Conservation (phyloP, 2,329 filamentous ascomycete species). For the Colletotrichum brevisporum region DNA sequence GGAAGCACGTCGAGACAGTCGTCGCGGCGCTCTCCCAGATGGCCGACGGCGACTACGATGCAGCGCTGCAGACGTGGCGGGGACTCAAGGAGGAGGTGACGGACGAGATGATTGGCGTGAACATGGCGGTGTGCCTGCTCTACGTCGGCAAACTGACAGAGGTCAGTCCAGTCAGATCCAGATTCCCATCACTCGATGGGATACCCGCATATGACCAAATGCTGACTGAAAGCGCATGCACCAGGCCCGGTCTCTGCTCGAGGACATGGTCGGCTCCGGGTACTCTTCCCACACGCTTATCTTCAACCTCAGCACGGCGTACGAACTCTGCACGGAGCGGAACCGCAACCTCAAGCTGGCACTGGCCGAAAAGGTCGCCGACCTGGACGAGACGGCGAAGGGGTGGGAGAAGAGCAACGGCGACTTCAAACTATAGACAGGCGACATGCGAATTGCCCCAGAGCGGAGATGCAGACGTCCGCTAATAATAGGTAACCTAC, state of each 20-base stretch:
- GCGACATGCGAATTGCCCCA: neutral
- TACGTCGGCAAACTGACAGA: conserved; percentile 84
- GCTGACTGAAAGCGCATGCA: conserved; percentile 43
- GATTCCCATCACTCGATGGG: neutral
- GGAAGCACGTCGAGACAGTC: conserved; percentile 59
- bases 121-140: conserved; percentile 85
- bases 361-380: conserved; percentile 79
- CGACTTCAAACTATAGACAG: conserved; percentile 79
- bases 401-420: conserved; percentile 80
- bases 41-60: conserved; percentile 80
- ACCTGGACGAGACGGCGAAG: conserved; percentile 65
- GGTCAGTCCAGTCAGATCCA: conserved; percentile 57
- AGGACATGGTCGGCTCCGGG: conserved; percentile 73
- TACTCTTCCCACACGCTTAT: conserved; percentile 83
- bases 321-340: conserved; percentile 89
- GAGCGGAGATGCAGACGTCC: neutral
- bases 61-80: conserved; percentile 75
- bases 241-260: conserved; percentile 76
- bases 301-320: conserved; percentile 92
- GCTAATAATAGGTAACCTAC: too few species aligned
- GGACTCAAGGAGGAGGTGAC: conserved; percentile 56
- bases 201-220: conserved; percentile 4
- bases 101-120: conserved; percentile 83
- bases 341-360: conserved; percentile 77
- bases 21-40: conserved; percentile 81